Percentiles rank a stretch among this genome's conserved stretches.
These are phyloP conservation scores for Sungouiozyma ichnusensis DNA, from an alignment of 805 yeast species.

Conservation along the genomic window DNA sequence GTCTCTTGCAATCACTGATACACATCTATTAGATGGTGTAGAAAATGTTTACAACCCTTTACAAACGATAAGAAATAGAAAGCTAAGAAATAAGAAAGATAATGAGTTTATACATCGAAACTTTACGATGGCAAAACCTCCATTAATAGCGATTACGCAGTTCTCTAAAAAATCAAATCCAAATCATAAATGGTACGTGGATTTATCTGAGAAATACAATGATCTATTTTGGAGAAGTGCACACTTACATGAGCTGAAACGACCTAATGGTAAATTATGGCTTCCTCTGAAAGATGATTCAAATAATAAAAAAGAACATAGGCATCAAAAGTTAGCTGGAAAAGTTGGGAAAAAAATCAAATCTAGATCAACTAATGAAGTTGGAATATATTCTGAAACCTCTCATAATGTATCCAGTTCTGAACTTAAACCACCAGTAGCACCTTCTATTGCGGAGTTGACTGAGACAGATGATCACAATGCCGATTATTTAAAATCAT, in stretches of 20 bases:
- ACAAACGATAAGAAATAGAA: slow-evolving; percentile 69
- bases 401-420: neutral
- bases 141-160: slow-evolving; percentile 45
- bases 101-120: slow-evolving; percentile 29
- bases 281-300: slow-evolving; percentile 3
- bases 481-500: neutral
- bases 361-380: neutral
- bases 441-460: neutral
- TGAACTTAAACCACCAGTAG: neutral
- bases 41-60: slow-evolving; percentile 73
- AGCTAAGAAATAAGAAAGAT: slow-evolving; percentile 41
- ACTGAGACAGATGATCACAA: neutral
- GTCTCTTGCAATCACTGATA: neutral
- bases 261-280: slow-evolving; percentile 24
- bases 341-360: neutral
- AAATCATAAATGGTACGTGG: slow-evolving; percentile 54
- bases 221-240: slow-evolving; percentile 44
- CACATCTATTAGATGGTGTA: slow-evolving; percentile 34
- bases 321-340: neutral
- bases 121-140: slow-evolving; percentile 38
- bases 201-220: slow-evolving; percentile 44
- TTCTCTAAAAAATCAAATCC: slow-evolving; percentile 40
- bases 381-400: neutral
- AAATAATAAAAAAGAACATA: slow-evolving; percentile 4
- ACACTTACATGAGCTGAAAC: slow-evolving; percentile 25